These are phyloP conservation scores for Silene vulgaris DNA, from an alignment of 179 eudicot genomes.

Conservation along the genomic window DNA sequence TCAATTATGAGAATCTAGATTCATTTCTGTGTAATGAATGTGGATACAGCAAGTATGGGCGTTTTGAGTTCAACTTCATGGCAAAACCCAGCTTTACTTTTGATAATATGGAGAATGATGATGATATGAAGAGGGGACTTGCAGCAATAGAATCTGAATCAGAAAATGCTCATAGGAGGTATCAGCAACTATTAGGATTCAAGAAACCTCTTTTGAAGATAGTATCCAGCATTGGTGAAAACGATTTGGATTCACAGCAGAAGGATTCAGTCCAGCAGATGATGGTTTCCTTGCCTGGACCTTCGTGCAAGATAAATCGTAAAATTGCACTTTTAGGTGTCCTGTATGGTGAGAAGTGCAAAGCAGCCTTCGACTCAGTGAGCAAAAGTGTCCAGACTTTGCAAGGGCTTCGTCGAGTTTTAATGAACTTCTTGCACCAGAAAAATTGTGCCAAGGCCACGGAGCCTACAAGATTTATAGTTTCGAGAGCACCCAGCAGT, in stretches of 20 bases:
- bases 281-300: constrained; percentile 99
- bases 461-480: constrained; percentile 67
- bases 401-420: constrained; percentile 96
- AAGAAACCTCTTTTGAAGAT: constrained; percentile 96
- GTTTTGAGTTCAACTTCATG: constrained; percentile 98
- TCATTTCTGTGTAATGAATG: constrained; percentile 98
- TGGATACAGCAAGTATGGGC: constrained; percentile 98
- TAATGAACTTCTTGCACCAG: constrained; percentile 89
- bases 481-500: constrained; percentile 82
- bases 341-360: constrained; percentile 98
- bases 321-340: constrained; percentile 99
- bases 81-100: constrained; percentile 96
- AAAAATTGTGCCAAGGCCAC: constrained; percentile 56
- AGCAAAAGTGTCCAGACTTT: constrained; percentile 99
- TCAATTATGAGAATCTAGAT: constrained; percentile 95
- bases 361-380: constrained; percentile 99
- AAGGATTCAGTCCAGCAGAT: constrained; percentile 99
- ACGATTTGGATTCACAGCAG: constrained; percentile 97
- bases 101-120: constrained; percentile 98
- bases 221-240: constrained; percentile 97
- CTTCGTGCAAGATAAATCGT: constrained; percentile 92
- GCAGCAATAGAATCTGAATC: constrained; percentile 99
- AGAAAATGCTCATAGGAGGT: constrained; percentile 99
- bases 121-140: constrained; percentile 95
- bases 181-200: constrained; percentile 95